Evolutionary conservation across 1,139 yeast species (phyloP), one percentile per base, ranked within the genome.

Genomic region (Saccharomyces hybrid): DNA sequence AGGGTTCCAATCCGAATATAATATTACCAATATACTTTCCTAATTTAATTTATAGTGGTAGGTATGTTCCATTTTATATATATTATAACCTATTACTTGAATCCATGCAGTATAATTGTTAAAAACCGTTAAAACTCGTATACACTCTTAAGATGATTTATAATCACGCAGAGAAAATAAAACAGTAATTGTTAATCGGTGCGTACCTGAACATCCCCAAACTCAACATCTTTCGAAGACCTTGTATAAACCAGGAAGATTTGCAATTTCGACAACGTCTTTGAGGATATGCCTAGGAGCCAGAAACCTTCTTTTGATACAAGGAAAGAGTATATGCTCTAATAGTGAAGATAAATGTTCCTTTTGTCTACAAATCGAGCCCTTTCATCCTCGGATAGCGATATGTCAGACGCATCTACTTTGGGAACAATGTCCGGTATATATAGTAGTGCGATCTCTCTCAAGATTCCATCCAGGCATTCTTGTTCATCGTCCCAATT

Each of bases 141-240:
- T 24, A 24, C 1, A 24, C 26, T 24, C 26, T 24, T 24, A 4
- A 24, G 6, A 24, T 4, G 6, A 24, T 24, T 24, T 1, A 4
- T 24, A 24, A 24, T 4, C 26, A 24, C 5, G 26, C 26, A 24
- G 26, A 24, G 6, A 24, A 24, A 24, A 24, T 4, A 24, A 6
- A 24, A 26, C 14, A 11, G 27, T 21, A 31, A 16, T 48, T 14
- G 8, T 41, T 27, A 12, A 50, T 51, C n/a, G 21, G 66, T n/a
- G 14, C 12, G 49, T n/a, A 11, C 34, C 34, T n/a, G 34, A 31
- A 31, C 21, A 16, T 11, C 16, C 5, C 16, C 19, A 9, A 19
- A 5, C 14, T 56, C 60, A 90, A 67, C 99, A 93, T 65, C 99
- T 77, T 72, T 93, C 99, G 74, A 93, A 93, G 4, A 95, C 96